Conservation (phyloP, 768 basidiomycete genomes). For the Baorangia bicolor region DNA sequence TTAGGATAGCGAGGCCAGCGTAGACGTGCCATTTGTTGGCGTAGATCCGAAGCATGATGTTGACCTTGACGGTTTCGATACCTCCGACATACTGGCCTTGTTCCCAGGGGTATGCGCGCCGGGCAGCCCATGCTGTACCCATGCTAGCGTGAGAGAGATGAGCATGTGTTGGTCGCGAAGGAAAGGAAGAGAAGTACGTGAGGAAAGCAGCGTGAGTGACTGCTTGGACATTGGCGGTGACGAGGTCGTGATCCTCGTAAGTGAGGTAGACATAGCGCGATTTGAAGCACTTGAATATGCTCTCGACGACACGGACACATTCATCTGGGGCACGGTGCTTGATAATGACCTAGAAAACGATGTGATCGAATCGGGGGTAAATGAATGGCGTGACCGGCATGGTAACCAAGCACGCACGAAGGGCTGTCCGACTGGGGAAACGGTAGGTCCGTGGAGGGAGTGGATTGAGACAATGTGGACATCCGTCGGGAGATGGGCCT, state of each 20-base stretch:
- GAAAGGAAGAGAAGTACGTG: constrained; percentile 50
- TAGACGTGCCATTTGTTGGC: constrained; percentile 99
- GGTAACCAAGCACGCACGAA: constrained; percentile 51
- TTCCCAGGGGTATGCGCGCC: constrained; percentile 90
- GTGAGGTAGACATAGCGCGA: constrained; percentile 89
- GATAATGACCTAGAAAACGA: constrained; percentile 70
- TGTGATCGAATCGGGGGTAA: not conserved
- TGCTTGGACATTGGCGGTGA: constrained; percentile 98
- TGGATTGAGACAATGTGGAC: constrained; percentile 91
- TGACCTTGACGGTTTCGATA: constrained; percentile 95
- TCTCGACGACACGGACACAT: constrained; percentile 75
- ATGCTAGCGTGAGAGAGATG: constrained; percentile 54
- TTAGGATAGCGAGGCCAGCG: constrained; percentile 96
- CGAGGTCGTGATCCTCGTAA: constrained; percentile 95
- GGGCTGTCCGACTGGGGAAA: constrained; percentile 86
- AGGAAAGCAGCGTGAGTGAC: constrained; percentile 98
- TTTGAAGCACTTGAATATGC: constrained; percentile 72
- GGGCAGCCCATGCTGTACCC: constrained; percentile 93
- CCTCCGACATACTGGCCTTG: constrained; percentile 93
- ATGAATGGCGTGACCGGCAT: not conserved
- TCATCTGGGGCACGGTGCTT: constrained; percentile 78
- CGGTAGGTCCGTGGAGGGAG: constrained; percentile 90
- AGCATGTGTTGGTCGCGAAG: not conserved
- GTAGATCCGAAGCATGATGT: constrained; percentile 95
- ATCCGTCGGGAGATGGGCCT: constrained; percentile 81